Evolutionary conservation across 768 basidiomycete genomes (phyloP).

Genomic region (Kwoniella sp.): DNA sequence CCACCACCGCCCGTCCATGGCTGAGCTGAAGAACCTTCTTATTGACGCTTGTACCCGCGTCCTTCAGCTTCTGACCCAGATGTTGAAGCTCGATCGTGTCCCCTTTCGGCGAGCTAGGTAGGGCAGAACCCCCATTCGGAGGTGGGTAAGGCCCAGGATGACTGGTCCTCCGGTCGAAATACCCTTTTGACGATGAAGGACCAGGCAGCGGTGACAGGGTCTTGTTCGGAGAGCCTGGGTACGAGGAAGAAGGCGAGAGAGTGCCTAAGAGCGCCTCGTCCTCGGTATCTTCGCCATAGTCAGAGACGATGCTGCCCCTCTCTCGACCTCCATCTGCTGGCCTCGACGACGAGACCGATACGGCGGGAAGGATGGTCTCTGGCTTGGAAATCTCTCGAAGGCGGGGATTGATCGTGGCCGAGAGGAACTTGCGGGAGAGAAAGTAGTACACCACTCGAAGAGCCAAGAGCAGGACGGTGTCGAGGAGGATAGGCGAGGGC

Average conservation of each 20-base stretch:
- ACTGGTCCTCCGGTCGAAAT: constrained; percentile 3
- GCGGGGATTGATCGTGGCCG: constrained; percentile 37
- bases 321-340: neutral
- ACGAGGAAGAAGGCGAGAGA: constrained; percentile 10
- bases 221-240: constrained; percentile 27
- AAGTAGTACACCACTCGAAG: constrained; percentile 35
- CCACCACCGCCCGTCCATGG: constrained; percentile 18
- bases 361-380: constrained; percentile 12
- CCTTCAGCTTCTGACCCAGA: constrained; percentile 27
- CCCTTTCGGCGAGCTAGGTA: constrained; percentile 6
- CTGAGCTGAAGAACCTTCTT: constrained; percentile 24
- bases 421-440: constrained; percentile 41
- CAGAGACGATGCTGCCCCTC: neutral
- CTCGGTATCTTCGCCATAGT: constrained; percentile 12
- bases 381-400: constrained; percentile 39
- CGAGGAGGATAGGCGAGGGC: constrained; percentile 33
- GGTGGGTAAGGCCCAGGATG: constrained; percentile 5
- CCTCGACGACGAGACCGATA: neutral
- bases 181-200: neutral
- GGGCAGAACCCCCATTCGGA: neutral
- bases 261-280: constrained; percentile 6
- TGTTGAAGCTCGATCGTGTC: constrained; percentile 13
- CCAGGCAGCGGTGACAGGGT: constrained; percentile 4
- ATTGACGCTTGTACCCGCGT: constrained; percentile 10
- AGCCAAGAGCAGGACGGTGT: constrained; percentile 36